These are phyloP conservation scores for Aspergillus coremiiformis DNA, from an alignment of 495 filamentous ascomycete species.

Conservation along the genomic window DNA sequence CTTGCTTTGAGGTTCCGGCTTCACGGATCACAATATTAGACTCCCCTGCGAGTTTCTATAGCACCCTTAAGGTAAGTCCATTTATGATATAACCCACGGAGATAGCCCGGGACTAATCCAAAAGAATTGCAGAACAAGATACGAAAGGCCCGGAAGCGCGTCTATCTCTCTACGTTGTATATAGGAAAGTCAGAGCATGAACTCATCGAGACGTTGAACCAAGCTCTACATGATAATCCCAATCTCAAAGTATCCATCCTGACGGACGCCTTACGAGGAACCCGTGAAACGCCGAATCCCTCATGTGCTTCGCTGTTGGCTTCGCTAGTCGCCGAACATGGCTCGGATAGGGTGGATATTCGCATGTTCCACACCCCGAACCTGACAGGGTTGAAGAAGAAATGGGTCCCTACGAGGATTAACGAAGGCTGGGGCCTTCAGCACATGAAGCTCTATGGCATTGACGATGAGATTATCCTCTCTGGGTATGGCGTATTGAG, in stretches of 20 bases:
- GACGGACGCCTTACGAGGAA: constrained; percentile 88
- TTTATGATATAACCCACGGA: not conserved
- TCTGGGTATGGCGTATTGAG: constrained; percentile 56
- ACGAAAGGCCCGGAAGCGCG: constrained; percentile 60
- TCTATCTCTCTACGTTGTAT: constrained; percentile 92
- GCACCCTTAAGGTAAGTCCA: constrained; percentile 67
- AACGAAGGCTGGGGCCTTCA: constrained; percentile 99
- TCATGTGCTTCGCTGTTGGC: constrained; percentile 87
- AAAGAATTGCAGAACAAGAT: constrained; percentile 60
- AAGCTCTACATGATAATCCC: constrained; percentile 71
- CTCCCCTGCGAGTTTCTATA: constrained; percentile 78
- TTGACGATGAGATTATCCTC: constrained; percentile 93
- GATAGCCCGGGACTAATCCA: constrained; percentile 11
- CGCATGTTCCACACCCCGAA: constrained; percentile 98
- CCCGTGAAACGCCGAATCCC: constrained; percentile 77
- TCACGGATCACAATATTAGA: constrained; percentile 74
- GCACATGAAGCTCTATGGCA: constrained; percentile 97
- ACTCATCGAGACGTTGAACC: constrained; percentile 68
- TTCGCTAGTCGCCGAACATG: constrained; percentile 74
- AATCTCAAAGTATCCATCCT: constrained; percentile 80
- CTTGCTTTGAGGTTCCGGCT: constrained; percentile 76
- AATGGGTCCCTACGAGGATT: constrained; percentile 73
- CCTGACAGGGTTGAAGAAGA: constrained; percentile 78
- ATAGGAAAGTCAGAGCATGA: constrained; percentile 93
- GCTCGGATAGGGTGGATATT: constrained; percentile 78